phyloP scores from a whole-genome alignment of 192 early-diverging fungal genomes.

The Thoreauomyces humboldtii region DNA sequence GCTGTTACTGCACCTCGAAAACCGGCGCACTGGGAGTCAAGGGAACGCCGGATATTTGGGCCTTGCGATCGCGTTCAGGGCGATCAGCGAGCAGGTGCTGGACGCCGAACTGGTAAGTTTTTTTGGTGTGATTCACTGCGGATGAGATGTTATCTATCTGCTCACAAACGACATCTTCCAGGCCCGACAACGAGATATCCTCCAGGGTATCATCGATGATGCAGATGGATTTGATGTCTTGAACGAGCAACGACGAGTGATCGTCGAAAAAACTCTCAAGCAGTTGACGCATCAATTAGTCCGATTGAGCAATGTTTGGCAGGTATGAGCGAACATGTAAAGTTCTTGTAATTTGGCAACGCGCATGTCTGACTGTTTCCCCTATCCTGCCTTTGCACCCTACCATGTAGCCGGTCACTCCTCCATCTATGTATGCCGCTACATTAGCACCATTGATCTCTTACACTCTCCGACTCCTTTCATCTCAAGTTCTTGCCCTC shows the following conservation, averaged over 20 bases:
- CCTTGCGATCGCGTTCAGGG: background rate
- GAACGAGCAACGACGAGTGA: conserved; percentile 32
- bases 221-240: conserved; percentile 29
- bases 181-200: conserved; percentile 10
- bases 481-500: conserved; percentile 20
- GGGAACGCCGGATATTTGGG: conserved; percentile 3
- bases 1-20: conserved; percentile 19
- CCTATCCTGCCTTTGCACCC: background rate
- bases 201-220: conserved; percentile 10
- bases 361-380: too few relatives aligned
- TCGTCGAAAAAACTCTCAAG: conserved; percentile 46
- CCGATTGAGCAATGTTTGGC: conserved; percentile 50
- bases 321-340: conserved; percentile 30
- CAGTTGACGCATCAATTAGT: conserved; percentile 43
- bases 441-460: conserved; percentile 23
- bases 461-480: conserved; percentile 17
- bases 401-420: conserved; percentile 11
- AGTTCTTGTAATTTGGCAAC: too few relatives aligned
- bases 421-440: conserved; percentile 7
- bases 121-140: too few relatives aligned
- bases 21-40: too few relatives aligned
- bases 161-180: too few relatives aligned
- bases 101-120: conserved; percentile 44
- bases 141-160: too few relatives aligned
- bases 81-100: conserved; percentile 32